Evolutionary conservation across 2,329 filamentous ascomycete species (phyloP), one percentile per base, ranked within the genome.

Genomic region (Parafenestella ontariensis): DNA sequence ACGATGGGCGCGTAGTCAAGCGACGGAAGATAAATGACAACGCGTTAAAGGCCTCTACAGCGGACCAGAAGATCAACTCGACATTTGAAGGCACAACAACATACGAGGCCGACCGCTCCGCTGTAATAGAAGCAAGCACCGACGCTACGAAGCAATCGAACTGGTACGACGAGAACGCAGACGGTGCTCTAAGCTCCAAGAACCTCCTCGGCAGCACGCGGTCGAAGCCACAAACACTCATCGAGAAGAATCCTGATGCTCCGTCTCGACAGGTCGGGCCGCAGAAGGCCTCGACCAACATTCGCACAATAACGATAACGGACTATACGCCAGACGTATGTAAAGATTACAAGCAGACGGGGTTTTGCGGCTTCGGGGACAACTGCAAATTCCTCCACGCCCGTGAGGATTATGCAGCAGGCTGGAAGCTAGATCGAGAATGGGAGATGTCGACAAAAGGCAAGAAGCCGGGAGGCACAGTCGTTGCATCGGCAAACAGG

Each of bases 311-410:
- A 60, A 98, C 93, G 0, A 85, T 94, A 6, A 96, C 87, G 28
- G 95, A 99, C 72, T 98, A 91, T 72, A 89, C 90, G 0, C 92
- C 94, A 0, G 94, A 98, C 63, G 90, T 96, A 0, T 99, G 95
- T 78, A 98, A 98, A 75, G 95, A 98, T 72, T 95, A 91, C 76
- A 94, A 94, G 64, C 85, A 90, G 67, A 95, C 75, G 0, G 74
- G 75, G 1, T 76, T 87, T 70, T 89, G 85, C 64, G 87, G 87
- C 1, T 90, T 88, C 60, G 89, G 90, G 24, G 91, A 95, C 72
- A 87, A 83, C 57, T 96, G 93, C 80, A 96, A 92, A 69, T 95
- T 88, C 70, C 70, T 92, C 0, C 91, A 95, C 69, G 86, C 86
- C 5, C 81, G 91, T 53, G 88, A 91, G 67, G 89, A 92, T 74